Evolutionary conservation across 2,329 filamentous ascomycete species (phyloP), one percentile per base, ranked within the genome.

Genomic region (Madurella mycetomatis): DNA sequence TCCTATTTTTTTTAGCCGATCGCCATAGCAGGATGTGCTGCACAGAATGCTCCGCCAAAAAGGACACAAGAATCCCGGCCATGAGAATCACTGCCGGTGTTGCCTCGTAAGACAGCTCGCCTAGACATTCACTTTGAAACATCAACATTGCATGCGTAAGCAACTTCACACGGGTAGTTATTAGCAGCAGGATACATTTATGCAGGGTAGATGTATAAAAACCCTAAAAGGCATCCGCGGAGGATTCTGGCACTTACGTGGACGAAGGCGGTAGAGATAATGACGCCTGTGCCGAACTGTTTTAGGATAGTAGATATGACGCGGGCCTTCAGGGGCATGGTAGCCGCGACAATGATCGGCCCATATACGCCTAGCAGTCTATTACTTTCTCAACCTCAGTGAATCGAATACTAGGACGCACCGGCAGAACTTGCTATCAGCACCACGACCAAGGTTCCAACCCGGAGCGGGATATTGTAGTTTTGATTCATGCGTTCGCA

Each of bases 211-310:
- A 41, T 46, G 56, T 8, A 7, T 43, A 18, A 12, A 15, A 30
- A 70, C 76, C 11, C 34, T 5, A 37, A 2, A 15, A 9, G 9
- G 34, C 9, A 37, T 12, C 34, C 4, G 34, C 13, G 9, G 34
- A 37, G 4, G 34, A 37, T 9, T 37, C 2, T 5, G 9, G 34
- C 11, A 37, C 34, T 65, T 65, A 85, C 80, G 63, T 87, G 85
- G 15, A 89, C 73, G 59, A 89, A 86, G 0, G 85, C 86, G 0
- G 86, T 89, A 0, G 86, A 82, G 41, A 89, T 80, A 67, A 90
- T 84, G 59, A 89, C 81, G 13, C 86, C 86, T 0, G 86, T 88
- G 2, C 86, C 86, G 60, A 89, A 88, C 61, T 87, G 87, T 70
- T 89, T 88, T 52, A 91, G 72, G 4, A 86, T 66, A 3, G 82